Evolutionary conservation across 345 rosid genomes (phyloP), one percentile per base, ranked within the genome.

Genomic region (Salix viminalis): DNA sequence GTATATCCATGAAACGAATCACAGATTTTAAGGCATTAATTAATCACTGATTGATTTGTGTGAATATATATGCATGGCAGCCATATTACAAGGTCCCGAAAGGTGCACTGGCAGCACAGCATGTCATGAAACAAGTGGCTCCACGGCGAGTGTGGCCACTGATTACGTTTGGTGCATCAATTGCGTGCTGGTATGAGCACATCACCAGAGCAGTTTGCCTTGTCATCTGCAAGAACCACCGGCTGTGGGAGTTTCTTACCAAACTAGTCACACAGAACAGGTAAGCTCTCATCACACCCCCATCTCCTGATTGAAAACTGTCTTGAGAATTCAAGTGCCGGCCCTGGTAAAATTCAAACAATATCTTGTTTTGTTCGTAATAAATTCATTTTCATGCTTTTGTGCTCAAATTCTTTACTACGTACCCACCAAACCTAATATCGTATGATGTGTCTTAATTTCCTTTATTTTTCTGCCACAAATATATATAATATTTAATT

Each of bases 171-270:
- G 97, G 92, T 15, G 89, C 98, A 30, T 96, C 99, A 5, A 80
- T 96, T 42, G 97, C 90, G 26, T 88, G 97, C 83, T 94, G 99
- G 98, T 96, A 96, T 69, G 99, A 96, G 88, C 99, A 96, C 79
- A 84, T 96, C 66, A 80, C 87, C 69, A 87, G 98, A 77, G 91
- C 98, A 36, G 78, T 92, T 61, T 92, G 97, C 87, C 83, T 96
- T 70, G 86, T 96, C 18, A 85, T 94, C 11, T 87, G 97, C 91
- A 96, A 94, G 85, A 90, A 96, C 79, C 99, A 96, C 78, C 89
- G 97, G 69, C 46, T 91, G 48, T 92, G 93, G 93, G 97, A 94
- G 75, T 94, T 88, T 81, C 89, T 96, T 61, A 76, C 90, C 84
- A 92, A 82, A 83, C 90, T 92, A 14, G 77, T 94, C 78, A 86